phyloP scores from a whole-genome alignment of 345 rosid genomes.

The Linum trigynum region DNA sequence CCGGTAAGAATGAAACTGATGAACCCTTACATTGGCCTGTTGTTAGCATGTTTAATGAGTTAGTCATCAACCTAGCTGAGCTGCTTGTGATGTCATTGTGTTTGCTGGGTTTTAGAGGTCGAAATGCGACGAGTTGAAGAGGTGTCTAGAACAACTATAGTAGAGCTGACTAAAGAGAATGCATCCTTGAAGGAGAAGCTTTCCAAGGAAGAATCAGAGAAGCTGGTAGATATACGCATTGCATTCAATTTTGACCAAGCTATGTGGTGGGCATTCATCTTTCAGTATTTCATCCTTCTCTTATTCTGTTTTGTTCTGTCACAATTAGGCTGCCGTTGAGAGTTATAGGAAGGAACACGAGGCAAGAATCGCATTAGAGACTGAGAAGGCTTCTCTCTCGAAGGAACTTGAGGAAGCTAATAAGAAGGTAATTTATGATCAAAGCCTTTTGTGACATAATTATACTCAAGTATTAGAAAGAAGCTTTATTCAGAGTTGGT shows the following conservation, averaged over 20 bases:
- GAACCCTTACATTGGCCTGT: not conserved
- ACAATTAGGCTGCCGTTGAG: conserved; percentile 54
- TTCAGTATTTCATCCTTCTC: not conserved
- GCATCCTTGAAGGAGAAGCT: conserved; percentile 42
- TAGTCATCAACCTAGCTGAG: not conserved
- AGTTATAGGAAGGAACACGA: conserved; percentile 51
- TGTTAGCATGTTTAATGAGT: not conserved
- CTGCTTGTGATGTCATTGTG: not conserved
- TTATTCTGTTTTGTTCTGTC: not conserved
- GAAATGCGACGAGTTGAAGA: conserved; percentile 54
- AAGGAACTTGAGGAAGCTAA: conserved; percentile 62
- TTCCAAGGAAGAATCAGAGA: conserved; percentile 52
- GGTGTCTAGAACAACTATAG: conserved; percentile 27
- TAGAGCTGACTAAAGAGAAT: conserved; percentile 39
- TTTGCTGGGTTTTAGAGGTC: conserved; percentile 30
- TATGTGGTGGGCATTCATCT: not conserved
- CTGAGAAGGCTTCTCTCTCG: conserved; percentile 41
- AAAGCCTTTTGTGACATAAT: not conserved
- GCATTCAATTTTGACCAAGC: not conserved
- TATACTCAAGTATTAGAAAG: not conserved
- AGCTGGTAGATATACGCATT: conserved; percentile 38
- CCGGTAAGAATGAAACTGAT: conserved; percentile 30
- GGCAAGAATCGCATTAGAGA: conserved; percentile 55
- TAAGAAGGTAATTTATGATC: conserved; percentile 42
- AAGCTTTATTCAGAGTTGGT: not conserved